Base-by-base conservation (phyloP, 2,329 filamentous ascomycete species). In the Epicoccum nigrum region DNA sequence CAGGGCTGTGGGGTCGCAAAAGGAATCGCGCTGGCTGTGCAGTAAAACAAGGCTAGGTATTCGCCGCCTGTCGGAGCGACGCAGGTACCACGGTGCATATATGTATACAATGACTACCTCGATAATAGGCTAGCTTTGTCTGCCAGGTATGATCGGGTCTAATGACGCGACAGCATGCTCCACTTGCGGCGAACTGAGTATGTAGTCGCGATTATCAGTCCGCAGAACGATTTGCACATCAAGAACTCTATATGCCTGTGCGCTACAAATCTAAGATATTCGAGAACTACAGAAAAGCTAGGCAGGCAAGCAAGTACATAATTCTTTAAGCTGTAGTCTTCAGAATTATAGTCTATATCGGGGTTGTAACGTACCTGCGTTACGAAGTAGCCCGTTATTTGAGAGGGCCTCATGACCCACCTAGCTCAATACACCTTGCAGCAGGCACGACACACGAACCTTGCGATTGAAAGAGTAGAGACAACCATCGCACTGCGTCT, bases 31-130 rank as follows among this genome's bases (percentile, higher is more conserved):
- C 35, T n/a, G 16, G 19, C 34, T 30, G 38, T 17, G 27, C 16
- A 23, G 27, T 52, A 9, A 32, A 43, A 39, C 43, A 33, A 33
- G 41, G 47, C 41, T 51, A n/a, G n/a, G n/a, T n/a, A 45, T 35
- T 59, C 54, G 58, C 53, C 58, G 59, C 51, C 52, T 51, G 46
- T 54, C 51, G 52, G 51, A 53, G 51, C 54, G 52, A 59, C 60
- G 61, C 59, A 64, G 60, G 60, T 64, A 64, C 62, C 55, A 52
- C 38, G 15, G 15, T 42, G 46, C 49, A 43, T 40, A 34, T 48
- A 50, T 55, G 46, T 45, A 37, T 44, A 56, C 50, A 39, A 33
- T 28, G 41, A 56, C 35, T 44, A 51, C 34, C 38, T 38, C 21
- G 39, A 40, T 44, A 48, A 32, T 12, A 47, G 33, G 51, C 51